Percentiles rank a stretch among this genome's conserved stretches.
Conservation (phyloP, 805 yeast genomes). For the Metschnikowia koreensis region DNA sequence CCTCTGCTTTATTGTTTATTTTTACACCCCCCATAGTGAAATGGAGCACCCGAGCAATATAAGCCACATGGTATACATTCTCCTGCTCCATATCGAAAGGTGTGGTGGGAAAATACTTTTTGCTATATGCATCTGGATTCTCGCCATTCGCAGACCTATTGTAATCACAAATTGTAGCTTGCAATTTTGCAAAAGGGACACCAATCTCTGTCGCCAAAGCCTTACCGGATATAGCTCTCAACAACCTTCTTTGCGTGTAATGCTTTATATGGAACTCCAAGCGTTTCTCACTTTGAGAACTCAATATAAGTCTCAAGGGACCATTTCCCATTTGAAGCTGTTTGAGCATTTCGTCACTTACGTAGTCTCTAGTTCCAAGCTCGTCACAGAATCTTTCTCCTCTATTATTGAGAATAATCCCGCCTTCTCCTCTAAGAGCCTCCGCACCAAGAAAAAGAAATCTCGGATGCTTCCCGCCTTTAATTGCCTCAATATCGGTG, state of each 20-base stretch:
- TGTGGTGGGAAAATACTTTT: conserved; percentile 47
- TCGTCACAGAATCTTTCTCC: conserved; percentile 62
- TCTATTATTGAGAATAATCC: conserved; percentile 49
- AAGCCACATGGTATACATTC: conserved; percentile 48
- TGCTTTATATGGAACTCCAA: conserved; percentile 54
- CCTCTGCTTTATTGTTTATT: conserved; percentile 47
- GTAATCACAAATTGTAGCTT: conserved; percentile 37
- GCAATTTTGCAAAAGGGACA: conserved; percentile 27
- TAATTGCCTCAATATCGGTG: conserved; percentile 43
- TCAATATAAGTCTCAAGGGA: conserved; percentile 52
- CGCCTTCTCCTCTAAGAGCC: conserved; percentile 66
- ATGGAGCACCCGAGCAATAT: conserved; percentile 57
- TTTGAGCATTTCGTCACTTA: conserved; percentile 55
- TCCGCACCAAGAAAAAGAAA: conserved; percentile 63
- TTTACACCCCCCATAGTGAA: conserved; percentile 72
- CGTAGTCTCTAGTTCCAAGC: conserved; percentile 58
- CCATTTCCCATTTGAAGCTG: conserved; percentile 37
- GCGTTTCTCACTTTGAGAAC: conserved; percentile 42
- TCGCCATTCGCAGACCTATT: conserved; percentile 43
- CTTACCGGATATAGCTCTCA: conserved; percentile 45
- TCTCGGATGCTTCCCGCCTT: conserved; percentile 41
- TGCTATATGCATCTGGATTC: conserved; percentile 40
- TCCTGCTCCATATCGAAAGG: conserved; percentile 38
- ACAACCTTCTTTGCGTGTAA: conserved; percentile 53
- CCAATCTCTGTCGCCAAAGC: conserved; percentile 45